Evolutionary conservation across 306 rosid species (phyloP).

Genomic region (Prunus persica): DNA sequence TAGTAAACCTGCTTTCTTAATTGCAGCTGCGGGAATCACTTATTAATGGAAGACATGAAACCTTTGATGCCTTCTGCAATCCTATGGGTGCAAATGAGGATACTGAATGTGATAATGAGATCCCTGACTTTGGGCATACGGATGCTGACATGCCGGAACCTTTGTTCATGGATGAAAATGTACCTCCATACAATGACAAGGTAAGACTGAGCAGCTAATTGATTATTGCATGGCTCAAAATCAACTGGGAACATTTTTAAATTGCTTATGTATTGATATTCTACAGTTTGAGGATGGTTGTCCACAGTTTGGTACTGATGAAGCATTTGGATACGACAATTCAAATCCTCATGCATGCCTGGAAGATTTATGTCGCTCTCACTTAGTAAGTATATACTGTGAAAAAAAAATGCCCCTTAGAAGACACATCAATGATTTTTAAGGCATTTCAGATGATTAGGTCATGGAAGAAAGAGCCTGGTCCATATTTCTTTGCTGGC

Average conservation of each 20-base stretch:
- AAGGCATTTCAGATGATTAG: not conserved
- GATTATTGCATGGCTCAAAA: constrained; percentile 2
- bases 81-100: constrained; percentile 52
- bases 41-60: constrained; percentile 43
- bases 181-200: constrained; percentile 42
- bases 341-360: constrained; percentile 57
- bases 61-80: constrained; percentile 36
- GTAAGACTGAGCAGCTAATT: constrained; percentile 39
- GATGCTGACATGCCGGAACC: constrained; percentile 51
- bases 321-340: constrained; percentile 42
- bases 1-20: constrained; percentile 19
- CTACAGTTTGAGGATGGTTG: constrained; percentile 50
- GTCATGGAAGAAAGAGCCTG: not conserved
- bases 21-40: constrained; percentile 79
- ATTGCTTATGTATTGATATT: constrained; percentile 27
- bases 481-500: not conserved
- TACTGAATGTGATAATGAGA: constrained; percentile 35
- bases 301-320: constrained; percentile 41
- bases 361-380: constrained; percentile 97
- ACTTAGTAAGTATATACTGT: constrained; percentile 56
- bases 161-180: constrained; percentile 54
- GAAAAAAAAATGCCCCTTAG: not conserved
- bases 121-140: constrained; percentile 30
- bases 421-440: not conserved
- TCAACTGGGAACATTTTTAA: not conserved